Base-by-base conservation (phyloP, 2,329 filamentous ascomycete genomes). In the Cephalotrichum gorgonifer region DNA sequence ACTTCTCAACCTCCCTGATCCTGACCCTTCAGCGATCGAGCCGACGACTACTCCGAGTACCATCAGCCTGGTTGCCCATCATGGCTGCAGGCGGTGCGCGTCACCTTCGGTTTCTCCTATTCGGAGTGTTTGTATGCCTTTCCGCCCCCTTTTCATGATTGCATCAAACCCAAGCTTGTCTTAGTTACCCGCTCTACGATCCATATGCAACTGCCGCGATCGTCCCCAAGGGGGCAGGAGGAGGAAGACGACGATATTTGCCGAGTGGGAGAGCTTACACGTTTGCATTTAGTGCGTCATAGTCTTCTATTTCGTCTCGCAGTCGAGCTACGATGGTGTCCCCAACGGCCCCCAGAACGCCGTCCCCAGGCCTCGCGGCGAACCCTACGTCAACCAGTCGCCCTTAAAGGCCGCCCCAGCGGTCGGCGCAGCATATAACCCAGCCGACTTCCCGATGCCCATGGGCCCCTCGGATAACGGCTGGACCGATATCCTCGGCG, bases 231-330 rank as follows among this genome's bases (percentile, higher is more conserved):
- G n/a, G n/a, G n/a, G n/a, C n/a, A n/a, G n/a, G n/a, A n/a, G n/a
- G n/a, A 6, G 30, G 30, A 4, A 15, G 12, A 4, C 30, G 4
- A 15, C 30, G 15, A 31, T 31, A 5, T 11, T 11, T 22, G n/a
- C n/a, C n/a, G n/a, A 20, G 6, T 11, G 15, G 35, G 35, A 39
- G n/a, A 39, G 17, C 35, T 39, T 20, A 39, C 35, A 8, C 8
- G 17, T n/a, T 27, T 11, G 8, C 12, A 26, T 17, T 14, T 53
- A 82, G 79, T 70, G 80, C 50, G 67, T 94, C 54, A 73, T 81
- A 54, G 73, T 94, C 54, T 77, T 95, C 64, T 93, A 91, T 71
- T 88, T 91, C 68, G 79, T 95, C 61, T 86, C 87, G 50, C 70
- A 72, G 54, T 75, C 74, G 39, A 70, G 64, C 49, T 71, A 76